Evolutionary conservation across 2,329 filamentous ascomycete species (phyloP), one percentile per base, ranked within the genome.

Genomic region (Penicillium psychrosexuale): DNA sequence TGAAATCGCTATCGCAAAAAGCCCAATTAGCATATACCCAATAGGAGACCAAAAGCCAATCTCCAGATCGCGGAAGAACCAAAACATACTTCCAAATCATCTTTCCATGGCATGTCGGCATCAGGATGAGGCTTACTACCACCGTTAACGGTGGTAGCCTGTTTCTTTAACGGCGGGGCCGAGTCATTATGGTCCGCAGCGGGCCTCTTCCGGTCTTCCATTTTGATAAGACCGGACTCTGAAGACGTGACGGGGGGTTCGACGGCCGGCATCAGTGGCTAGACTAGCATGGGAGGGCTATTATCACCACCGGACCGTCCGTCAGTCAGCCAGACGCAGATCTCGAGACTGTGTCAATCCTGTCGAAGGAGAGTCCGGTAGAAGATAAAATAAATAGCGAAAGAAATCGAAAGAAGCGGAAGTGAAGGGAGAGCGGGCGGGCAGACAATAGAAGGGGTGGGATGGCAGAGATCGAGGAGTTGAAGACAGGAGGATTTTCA

Each of bases 201-300:
- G 72, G 91, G 89, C 84, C 94, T 87, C 84, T 99, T 99, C 84
- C 94, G 91, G 82, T 97, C 94, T 84, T 99, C 94, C 93, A 97
- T 99, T 84, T 94, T 96, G 66, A 86, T 81, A 78, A 90, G 82
- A 83, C 86, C 86, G 75, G 82, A 76, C 80, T 90, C 88, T 81
- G 89, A 85, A 84, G 86, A 84, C 82, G 87, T 82, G 76, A 87
- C 82, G 77, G 85, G 83, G 74, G 82, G 82, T 78, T 89, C 88
- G 79, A 89, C 86, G 84, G 89, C 84, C 87, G 87, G 87, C 90
- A 95, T 95, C 83, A 91, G 89, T 87, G 82, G 79, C 78, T 76
- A 77, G 74, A 75, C 68, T 74, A 70, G 69, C 70, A 69, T 73
- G 69, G 66, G 63, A 62, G 53, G 61, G 61, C 61, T 66, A 59